phyloP scores from a whole-genome alignment of 2,329 filamentous ascomycete genomes.

The Ascochyta koolunga region DNA sequence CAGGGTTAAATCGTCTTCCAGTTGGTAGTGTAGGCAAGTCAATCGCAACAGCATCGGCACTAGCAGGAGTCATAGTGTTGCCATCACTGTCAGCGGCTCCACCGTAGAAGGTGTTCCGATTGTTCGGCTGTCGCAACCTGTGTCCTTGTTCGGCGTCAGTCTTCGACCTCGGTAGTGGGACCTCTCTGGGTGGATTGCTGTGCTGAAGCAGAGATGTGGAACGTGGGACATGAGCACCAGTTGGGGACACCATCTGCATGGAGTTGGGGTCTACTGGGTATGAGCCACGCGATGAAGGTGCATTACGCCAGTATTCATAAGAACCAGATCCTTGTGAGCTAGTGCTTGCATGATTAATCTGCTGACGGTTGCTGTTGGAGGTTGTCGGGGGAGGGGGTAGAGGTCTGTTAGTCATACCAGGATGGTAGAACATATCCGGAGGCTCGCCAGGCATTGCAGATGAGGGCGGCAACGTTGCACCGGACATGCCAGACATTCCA shows the following conservation, averaged over 20 bases:
- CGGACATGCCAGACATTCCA: constrained; percentile 28
- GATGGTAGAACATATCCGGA: constrained; percentile 92
- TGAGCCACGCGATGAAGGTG: constrained; percentile 37
- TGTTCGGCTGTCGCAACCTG: constrained; percentile 49
- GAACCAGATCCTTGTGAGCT: constrained; percentile 39
- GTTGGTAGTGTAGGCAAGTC: constrained; percentile 85
- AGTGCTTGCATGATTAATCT: constrained; percentile 49
- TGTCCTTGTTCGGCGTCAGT: constrained; percentile 80
- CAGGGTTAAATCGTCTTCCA: constrained; percentile 80
- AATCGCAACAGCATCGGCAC: constrained; percentile 64
- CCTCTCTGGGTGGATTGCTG: constrained; percentile 77
- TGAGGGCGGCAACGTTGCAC: constrained; percentile 34
- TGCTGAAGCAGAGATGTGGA: constrained; percentile 76
- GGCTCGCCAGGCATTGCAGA: constrained; percentile 63
- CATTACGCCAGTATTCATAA: constrained; percentile 56
- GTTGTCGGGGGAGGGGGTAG: constrained; percentile 69
- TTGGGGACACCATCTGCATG: constrained; percentile 41
- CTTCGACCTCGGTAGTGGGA: constrained; percentile 86
- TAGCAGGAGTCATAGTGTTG: constrained; percentile 62
- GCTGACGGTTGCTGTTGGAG: constrained; percentile 50
- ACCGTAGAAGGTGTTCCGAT: constrained; percentile 45
- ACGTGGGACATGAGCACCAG: constrained; percentile 42
- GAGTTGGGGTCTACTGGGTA: constrained; percentile 42
- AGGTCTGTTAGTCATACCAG: constrained; percentile 70
- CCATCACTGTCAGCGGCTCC: constrained; percentile 50